These are phyloP conservation scores for Mikania micrantha DNA, from an alignment of 129 eudicot species.

Conservation along the genomic window DNA sequence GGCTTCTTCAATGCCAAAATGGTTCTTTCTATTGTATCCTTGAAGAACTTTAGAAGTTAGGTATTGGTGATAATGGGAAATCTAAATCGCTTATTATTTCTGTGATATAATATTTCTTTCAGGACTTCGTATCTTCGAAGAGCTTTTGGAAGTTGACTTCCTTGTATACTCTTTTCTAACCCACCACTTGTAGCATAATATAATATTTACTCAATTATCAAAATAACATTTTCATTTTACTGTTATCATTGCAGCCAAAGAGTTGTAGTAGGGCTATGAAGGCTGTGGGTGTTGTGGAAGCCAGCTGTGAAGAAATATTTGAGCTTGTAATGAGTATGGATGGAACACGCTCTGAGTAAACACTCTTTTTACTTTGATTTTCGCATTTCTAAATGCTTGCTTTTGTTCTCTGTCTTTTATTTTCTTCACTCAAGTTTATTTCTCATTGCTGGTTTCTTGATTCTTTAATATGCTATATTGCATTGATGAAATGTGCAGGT, in stretches of 20 bases:
- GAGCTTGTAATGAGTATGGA: slow-evolving; percentile 99
- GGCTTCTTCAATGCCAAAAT: slow-evolving; percentile 99
- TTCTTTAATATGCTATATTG: slow-evolving; percentile 11
- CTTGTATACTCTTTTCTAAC: slow-evolving; percentile 43
- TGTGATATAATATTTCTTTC: slow-evolving; percentile 16
- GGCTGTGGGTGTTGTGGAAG: slow-evolving; percentile 99
- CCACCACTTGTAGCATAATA: not conserved
- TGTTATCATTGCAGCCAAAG: slow-evolving; percentile 63
- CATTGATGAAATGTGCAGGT: slow-evolving; percentile 41
- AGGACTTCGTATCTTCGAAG: slow-evolving; percentile 99
- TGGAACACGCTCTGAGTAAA: slow-evolving; percentile 93
- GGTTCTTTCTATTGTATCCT: slow-evolving; percentile 35
- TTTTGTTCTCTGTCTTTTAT: not conserved
- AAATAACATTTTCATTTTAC: not conserved
- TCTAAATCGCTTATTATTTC: slow-evolving; percentile 1
- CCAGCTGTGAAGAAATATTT: slow-evolving; percentile 95
- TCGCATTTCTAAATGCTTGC: not conserved
- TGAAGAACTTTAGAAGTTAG: not conserved
- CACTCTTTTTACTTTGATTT: slow-evolving; percentile 7
- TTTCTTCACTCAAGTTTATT: slow-evolving; percentile 2
- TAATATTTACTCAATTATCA: not conserved
- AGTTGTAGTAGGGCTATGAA: slow-evolving; percentile 99
- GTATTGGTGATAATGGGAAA: slow-evolving; percentile 7
- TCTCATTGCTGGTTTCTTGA: slow-evolving; percentile 5
- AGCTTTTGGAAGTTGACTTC: slow-evolving; percentile 91